phyloP scores from a whole-genome alignment of 2,329 filamentous ascomycete genomes.

The Cadophora gregata region DNA sequence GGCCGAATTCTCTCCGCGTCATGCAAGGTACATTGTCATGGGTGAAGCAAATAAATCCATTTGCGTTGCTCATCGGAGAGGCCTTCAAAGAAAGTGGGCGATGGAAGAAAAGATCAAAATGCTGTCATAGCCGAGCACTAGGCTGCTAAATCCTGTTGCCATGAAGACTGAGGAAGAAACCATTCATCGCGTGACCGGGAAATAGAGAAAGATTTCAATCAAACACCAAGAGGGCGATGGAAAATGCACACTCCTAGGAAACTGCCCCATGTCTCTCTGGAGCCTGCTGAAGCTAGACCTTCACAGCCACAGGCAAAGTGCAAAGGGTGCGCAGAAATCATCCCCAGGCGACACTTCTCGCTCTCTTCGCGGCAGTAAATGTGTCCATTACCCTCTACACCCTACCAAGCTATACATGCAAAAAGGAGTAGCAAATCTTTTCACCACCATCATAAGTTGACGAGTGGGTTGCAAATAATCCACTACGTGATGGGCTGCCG shows the following conservation, averaged over 20 bases:
- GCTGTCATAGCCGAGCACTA: not conserved
- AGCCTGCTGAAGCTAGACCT: not conserved
- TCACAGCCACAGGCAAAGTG: not conserved
- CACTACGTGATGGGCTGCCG: not conserved
- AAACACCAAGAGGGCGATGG: not conserved
- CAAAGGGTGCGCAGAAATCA: not conserved
- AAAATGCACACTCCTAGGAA: not conserved
- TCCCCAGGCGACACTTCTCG: not conserved
- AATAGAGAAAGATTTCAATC: not conserved
- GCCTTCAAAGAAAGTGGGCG: not conserved
- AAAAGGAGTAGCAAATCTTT: no score
- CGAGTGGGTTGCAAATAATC: no score
- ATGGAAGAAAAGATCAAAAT: not conserved
- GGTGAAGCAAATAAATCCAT: not conserved
- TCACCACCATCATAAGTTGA: no score
- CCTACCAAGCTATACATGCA: no score
- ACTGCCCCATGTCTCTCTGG: not conserved
- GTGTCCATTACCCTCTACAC: not conserved
- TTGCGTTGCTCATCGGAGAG: not conserved
- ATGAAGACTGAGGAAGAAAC: not conserved
- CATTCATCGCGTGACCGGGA: no score
- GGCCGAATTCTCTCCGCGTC: not conserved
- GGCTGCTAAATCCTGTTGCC: not conserved
- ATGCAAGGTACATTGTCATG: not conserved
- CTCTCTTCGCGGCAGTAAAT: not conserved